These are phyloP conservation scores for Quercus robur DNA, from an alignment of 306 rosid species.

Conservation along the genomic window DNA sequence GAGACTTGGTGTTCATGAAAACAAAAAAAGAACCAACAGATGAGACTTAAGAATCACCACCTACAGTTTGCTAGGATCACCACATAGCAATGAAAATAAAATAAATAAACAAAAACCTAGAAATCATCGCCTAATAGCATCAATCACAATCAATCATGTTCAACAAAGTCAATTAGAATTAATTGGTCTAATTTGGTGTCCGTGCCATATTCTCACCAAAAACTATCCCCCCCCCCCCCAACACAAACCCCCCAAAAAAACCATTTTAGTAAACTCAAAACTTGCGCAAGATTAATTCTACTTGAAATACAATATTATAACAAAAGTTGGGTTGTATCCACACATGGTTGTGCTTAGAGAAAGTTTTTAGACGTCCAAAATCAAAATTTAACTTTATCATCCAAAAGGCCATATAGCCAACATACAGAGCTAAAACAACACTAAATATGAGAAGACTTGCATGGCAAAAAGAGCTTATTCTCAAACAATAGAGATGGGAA, in stretches of 20 bases:
- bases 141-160: too few relatives aligned
- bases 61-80: too few relatives aligned
- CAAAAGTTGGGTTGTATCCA: neutral
- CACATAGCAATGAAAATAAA: too few relatives aligned
- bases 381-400: neutral
- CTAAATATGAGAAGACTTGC: neutral
- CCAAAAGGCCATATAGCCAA: neutral
- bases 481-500: neutral
- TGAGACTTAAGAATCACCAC: too few relatives aligned
- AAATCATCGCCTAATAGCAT: too few relatives aligned
- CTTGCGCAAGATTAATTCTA: neutral
- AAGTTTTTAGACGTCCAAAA: neutral
- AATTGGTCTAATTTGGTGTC: too few relatives aligned
- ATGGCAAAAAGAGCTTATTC: neutral
- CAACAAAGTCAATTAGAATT: too few relatives aligned
- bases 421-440: neutral
- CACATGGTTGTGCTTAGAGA: neutral
- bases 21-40: too few relatives aligned
- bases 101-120: too few relatives aligned
- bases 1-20: too few relatives aligned
- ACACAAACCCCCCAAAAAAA: neutral
- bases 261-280: neutral
- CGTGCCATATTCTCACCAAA: neutral
- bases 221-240: too few relatives aligned
- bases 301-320: neutral